Evolutionary conservation across 495 filamentous ascomycete species (phyloP).

Genomic region (Chaetomium cochliodes): DNA sequence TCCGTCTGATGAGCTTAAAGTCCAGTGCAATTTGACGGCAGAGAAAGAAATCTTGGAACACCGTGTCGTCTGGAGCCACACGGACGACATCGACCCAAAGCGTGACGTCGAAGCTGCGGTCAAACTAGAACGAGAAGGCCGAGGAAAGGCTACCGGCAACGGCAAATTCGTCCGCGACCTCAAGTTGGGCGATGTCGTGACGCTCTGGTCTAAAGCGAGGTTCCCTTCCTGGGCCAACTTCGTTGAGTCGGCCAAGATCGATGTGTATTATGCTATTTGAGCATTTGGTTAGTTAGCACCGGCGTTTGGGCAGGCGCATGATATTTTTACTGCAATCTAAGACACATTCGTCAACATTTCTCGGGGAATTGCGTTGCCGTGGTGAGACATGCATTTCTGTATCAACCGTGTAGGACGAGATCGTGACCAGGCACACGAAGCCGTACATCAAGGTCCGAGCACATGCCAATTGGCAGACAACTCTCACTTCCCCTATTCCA

Average conservation of each 20-base stretch:
- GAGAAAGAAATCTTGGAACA: conserved; percentile 38
- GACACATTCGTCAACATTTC: background rate
- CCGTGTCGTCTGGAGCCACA: conserved; percentile 57
- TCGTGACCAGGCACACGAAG: background rate
- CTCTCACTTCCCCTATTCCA: background rate
- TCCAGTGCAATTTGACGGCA: conserved; percentile 56
- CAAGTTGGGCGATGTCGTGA: conserved; percentile 62
- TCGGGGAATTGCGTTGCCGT: background rate
- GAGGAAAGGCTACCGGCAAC: conserved; percentile 55
- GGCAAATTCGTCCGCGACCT: conserved; percentile 57
- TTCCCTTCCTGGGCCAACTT: conserved; percentile 63
- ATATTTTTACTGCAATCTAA: background rate
- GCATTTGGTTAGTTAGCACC: background rate
- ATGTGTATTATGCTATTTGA: conserved; percentile 64
- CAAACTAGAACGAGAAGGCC: conserved; percentile 42
- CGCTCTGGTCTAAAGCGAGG: conserved; percentile 62
- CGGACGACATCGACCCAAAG: conserved; percentile 50
- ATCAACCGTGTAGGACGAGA: background rate
- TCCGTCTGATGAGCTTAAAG: conserved; percentile 39
- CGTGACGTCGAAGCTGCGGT: conserved; percentile 40
- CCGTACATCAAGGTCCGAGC: background rate
- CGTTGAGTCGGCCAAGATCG: conserved; percentile 55
- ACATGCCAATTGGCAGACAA: background rate
- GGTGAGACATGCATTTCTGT: background rate
- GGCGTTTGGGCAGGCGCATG: background rate